Base-by-base conservation (phyloP, 225 moss, liverwort and hornwort genomes). In the Neckera pumila region DNA sequence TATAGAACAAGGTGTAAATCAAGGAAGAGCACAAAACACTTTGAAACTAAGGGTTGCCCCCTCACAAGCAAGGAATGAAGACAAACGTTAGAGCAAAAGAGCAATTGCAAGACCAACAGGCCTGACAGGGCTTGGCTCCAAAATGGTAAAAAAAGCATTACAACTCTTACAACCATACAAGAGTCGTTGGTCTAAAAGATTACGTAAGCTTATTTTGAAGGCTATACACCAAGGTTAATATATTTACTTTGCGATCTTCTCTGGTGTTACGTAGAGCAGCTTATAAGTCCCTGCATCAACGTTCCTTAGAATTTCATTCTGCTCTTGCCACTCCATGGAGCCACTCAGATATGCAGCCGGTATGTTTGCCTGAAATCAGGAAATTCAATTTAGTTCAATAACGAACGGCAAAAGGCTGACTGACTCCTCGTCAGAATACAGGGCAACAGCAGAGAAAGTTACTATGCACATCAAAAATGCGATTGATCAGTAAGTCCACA, bases 251-350 rank as follows among this genome's bases (percentile, higher is more conserved):
- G 98, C 98, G 84, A 98, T 98, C 89, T 98, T 98, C 91, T 98
- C 98, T 45, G 98, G 98, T 63, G 98, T 98, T 85, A 98, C 98
- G 59, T 98, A 98, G 62, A 97, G 97, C 87, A 98, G 91, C 92
- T 97, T 98, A 89, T 93, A 98, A 87, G 87, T 84, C 61, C 95
- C 96, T 84, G 93, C 90, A 71, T 94, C 94, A 92, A 98, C 92
- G 80, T 98, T 95, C 79, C 93, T 93, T 81, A 98, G 49, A 77
- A 95, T 96, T 66, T 93, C 90, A 81, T 95, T 94, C 88, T 98
- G 98, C 90, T 98, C 93, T 89, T 96, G 95, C 98, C 98, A 98
- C 84, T 97, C 97, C 91, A 95, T 96, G 76, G 92, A 89, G 84
- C 93, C 95, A 90, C 98, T 98, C 72, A 98, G 85, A 80, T 94